phyloP scores from a whole-genome alignment of 2,329 filamentous ascomycete genomes.

The Fusarium redolens region DNA sequence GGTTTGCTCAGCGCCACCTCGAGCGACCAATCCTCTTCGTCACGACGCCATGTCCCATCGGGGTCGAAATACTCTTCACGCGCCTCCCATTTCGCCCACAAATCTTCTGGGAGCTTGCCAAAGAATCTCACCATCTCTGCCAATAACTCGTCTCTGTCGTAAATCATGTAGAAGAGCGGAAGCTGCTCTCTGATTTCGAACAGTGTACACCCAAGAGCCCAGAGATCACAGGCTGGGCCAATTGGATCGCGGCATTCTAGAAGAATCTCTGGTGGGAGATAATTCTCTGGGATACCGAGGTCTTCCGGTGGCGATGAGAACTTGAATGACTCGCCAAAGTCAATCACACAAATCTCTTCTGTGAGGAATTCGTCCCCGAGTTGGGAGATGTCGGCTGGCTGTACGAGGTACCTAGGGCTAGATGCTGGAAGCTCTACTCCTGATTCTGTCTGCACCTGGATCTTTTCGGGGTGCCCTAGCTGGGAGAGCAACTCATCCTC shows the following conservation, averaged over 20 bases:
- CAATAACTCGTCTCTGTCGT: conserved; percentile 46
- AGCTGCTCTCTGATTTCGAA: conserved; percentile 49
- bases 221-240: conserved; percentile 44
- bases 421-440: conserved; percentile 16
- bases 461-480: conserved; percentile 22
- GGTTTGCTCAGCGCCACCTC: conserved; percentile 13
- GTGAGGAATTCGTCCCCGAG: conserved; percentile 11
- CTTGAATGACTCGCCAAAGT: conserved; percentile 40
- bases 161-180: conserved; percentile 45
- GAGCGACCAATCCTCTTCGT: neutral
- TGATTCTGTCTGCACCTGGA: conserved; percentile 8
- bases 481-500: conserved; percentile 36
- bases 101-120: conserved; percentile 47
- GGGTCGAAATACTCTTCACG: conserved; percentile 40
- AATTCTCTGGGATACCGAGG: conserved; percentile 45
- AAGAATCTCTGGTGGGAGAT: conserved; percentile 46
- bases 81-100: conserved; percentile 47
- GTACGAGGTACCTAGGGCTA: conserved; percentile 42
- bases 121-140: conserved; percentile 45
- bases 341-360: conserved; percentile 38
- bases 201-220: conserved; percentile 50
- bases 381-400: conserved; percentile 3
- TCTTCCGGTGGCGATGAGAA: conserved; percentile 28
- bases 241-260: conserved; percentile 32
- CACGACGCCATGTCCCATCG: conserved; percentile 11